Evolutionary conservation across 1,284 basidiomycete genomes (phyloP), one percentile per base, ranked within the genome.

Genomic region (Ustilago nuda): DNA sequence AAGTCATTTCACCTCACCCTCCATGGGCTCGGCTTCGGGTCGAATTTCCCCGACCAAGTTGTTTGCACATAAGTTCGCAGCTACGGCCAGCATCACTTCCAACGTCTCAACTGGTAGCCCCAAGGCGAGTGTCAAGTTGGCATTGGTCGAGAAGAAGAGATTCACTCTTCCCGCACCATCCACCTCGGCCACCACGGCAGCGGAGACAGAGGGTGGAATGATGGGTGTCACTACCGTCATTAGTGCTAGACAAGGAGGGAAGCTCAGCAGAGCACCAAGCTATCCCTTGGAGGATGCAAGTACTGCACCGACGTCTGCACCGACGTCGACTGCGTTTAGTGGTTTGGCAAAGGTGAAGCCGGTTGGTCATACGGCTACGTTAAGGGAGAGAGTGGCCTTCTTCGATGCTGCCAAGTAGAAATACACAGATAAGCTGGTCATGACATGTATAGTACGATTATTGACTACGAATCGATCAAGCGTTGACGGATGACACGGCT

Each of bases 341-440:
- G 69, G 50, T 2, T 27, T 59, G 35, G 52, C 56, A 6, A 76
- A 71, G 27, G 53, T 59, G 23, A 69, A 56, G 19, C 57, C 78
- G 11, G 65, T 77, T 4, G 75, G 70, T 8, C 70, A 72, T 13
- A 53, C 45, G 15, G 71, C 72, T 2, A 76, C 69, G 23, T 43
- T 82, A 17, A 61, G 56, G 41, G 80, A 82, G 57, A 55, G 80
- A 4, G 78, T 80, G 9, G 80, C 80, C 23, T 82, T 82, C 58
- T 82, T 82, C 48, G 79, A 82, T 52, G 23, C 66, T 36, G 71
- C 60, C 33, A 72, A 69, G 54, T 76, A 50, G 11, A 45, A 19
- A 45, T 11, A 19, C 13, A 7, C 39, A 6, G 15, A 17, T 15
- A 7, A 41, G 13, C 2, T 13, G 39, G 39, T 5, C n/a, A 41